Percentiles rank a stretch among this genome's conserved stretches.
phyloP scores from a whole-genome alignment of 257 asterid genomes.

The Capsicum pubescens region DNA sequence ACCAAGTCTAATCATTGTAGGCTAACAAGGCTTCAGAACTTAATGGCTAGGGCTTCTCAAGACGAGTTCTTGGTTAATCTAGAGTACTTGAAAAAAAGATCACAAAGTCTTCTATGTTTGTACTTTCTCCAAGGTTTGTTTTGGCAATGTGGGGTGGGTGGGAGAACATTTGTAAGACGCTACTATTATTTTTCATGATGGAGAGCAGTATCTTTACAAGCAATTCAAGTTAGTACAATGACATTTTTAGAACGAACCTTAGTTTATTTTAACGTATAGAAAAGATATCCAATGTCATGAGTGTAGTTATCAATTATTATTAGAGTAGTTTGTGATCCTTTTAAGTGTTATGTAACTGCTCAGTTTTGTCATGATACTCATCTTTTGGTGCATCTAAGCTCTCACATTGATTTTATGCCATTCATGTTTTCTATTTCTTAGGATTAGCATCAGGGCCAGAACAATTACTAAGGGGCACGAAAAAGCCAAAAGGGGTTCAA shows the following conservation, averaged over 20 bases:
- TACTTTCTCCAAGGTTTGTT: background rate
- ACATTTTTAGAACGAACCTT: background rate
- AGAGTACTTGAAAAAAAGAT: too few species aligned
- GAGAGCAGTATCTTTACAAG: background rate
- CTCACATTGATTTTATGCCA: background rate
- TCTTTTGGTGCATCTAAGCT: conserved; percentile 2
- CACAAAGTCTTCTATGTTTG: conserved; percentile 1
- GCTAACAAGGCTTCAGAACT: background rate
- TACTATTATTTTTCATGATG: background rate
- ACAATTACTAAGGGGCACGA: too few species aligned
- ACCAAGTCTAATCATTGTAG: background rate
- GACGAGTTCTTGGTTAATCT: background rate
- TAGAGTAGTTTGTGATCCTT: conserved; percentile 1
- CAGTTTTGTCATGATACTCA: background rate
- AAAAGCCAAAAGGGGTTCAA: too few species aligned
- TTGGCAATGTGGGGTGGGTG: background rate
- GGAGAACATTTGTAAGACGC: background rate
- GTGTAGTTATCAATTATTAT: background rate
- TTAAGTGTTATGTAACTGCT: background rate
- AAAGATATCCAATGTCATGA: background rate
- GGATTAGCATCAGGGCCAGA: background rate
- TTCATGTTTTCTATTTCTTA: background rate
- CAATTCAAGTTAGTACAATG: background rate
- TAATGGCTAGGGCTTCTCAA: background rate
- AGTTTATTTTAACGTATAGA: background rate